A percentile compares a stretch with the other conserved stretches of the same genome.
These are phyloP conservation scores for Trichoderma parareesei DNA, from an alignment of 495 filamentous ascomycete genomes.

Conservation along the genomic window DNA sequence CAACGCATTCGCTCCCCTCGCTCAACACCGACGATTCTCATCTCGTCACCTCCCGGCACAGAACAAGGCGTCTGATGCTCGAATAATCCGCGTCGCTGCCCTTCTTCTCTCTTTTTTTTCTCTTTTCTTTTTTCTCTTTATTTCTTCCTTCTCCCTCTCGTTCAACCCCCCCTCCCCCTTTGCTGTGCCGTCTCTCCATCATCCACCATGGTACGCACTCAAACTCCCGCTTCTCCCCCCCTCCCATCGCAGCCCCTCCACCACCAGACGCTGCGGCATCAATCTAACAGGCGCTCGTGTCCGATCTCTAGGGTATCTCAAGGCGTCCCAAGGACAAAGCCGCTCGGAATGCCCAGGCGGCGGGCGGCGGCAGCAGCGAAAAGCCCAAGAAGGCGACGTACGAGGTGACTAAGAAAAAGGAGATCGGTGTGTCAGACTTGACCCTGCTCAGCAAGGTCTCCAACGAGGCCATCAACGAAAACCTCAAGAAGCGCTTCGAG, in stretches of 20 bases:
- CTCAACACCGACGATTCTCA: too few relatives aligned
- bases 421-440: conserved; percentile 96
- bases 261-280: neutral
- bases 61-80: conserved; percentile 1
- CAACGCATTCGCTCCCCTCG: neutral
- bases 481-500: conserved; percentile 94
- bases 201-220: conserved; percentile 8
- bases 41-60: conserved; percentile 1
- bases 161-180: too few relatives aligned
- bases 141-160: neutral
- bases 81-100: neutral
- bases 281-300: neutral
- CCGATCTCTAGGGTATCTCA: conserved; percentile 43
- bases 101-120: neutral
- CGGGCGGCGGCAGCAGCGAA: conserved; percentile 43
- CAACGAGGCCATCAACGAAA: conserved; percentile 98
- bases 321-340: conserved; percentile 49
- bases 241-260: neutral
- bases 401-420: conserved; percentile 96
- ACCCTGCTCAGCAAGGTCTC: conserved; percentile 97
- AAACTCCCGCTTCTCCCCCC: neutral
- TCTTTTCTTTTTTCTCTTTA: neutral
- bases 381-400: conserved; percentile 88
- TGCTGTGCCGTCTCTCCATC: neutral
- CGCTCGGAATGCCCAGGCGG: conserved; percentile 58